A percentile compares a stretch with the other conserved stretches of the same genome.
phyloP scores from a whole-genome alignment of 2,329 filamentous ascomycete species.

The Botryosphaeria agaves region DNA sequence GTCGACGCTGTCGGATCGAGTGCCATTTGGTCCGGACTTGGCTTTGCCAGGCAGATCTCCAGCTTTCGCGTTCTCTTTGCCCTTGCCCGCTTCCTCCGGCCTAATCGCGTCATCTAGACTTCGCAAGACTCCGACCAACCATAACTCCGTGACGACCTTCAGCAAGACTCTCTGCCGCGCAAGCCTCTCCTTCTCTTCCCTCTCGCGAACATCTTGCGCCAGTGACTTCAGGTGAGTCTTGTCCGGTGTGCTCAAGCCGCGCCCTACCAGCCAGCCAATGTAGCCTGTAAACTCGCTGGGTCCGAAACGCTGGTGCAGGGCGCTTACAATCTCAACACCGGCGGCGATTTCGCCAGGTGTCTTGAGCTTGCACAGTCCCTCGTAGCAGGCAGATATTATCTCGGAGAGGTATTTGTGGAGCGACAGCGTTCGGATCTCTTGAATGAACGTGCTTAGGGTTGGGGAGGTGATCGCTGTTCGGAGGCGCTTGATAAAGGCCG shows the following conservation, averaged over 20 bases:
- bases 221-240: constrained; percentile 67
- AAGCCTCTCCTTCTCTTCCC: constrained; percentile 89
- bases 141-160: constrained; percentile 84
- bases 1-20: constrained; percentile 42
- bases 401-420: constrained; percentile 94
- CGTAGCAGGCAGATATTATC: constrained; percentile 89
- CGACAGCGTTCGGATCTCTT: constrained; percentile 79
- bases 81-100: constrained; percentile 45
- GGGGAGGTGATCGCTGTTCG: constrained; percentile 74
- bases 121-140: constrained; percentile 76
- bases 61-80: constrained; percentile 37
- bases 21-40: constrained; percentile 37
- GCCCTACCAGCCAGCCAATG: constrained; percentile 80
- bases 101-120: constrained; percentile 56
- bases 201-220: constrained; percentile 67
- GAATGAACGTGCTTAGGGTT: constrained; percentile 66
- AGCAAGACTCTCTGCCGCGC: constrained; percentile 71
- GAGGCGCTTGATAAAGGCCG: constrained; percentile 90
- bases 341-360: constrained; percentile 80
- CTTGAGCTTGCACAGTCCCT: constrained; percentile 84
- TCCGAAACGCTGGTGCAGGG: constrained; percentile 89
- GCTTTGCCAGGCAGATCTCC: constrained; percentile 43
- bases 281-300: constrained; percentile 80
- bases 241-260: constrained; percentile 80
- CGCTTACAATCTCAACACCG: constrained; percentile 82